Evolutionary conservation across 441 rosid species (phyloP).

Genomic region (Gossypium trilobum): DNA sequence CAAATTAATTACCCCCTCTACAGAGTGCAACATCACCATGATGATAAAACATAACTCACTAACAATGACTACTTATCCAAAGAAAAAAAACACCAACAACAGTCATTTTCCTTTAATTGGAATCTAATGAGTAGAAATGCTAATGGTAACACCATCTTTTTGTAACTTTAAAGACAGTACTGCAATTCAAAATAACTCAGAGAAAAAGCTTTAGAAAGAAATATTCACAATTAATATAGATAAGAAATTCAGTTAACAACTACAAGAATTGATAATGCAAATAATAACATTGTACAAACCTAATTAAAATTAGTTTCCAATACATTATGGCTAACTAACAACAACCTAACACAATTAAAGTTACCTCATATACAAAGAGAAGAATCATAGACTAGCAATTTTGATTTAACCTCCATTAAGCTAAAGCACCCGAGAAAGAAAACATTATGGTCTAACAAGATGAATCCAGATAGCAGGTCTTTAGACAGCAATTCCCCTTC

Average conservation of each 20-base stretch:
- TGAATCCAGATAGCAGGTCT: not conserved
- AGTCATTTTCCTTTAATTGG: not conserved
- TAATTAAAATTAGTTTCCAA: not conserved
- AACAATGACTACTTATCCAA: not conserved
- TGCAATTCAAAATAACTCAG: not conserved
- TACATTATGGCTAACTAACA: not conserved
- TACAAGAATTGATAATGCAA: not conserved
- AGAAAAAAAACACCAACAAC: not conserved
- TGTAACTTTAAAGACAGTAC: not conserved
- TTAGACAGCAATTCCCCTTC: not conserved
- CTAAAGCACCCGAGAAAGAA: not conserved
- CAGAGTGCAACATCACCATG: not conserved
- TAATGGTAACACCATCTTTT: not conserved
- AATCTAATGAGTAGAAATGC: not conserved
- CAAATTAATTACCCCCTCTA: not conserved
- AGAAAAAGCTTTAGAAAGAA: not conserved
- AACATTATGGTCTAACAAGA: not conserved
- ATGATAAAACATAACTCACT: not conserved
- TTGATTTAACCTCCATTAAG: not conserved
- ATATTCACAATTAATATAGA: not conserved
- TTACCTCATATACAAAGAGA: not conserved
- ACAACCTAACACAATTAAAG: not conserved
- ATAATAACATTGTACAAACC: not conserved
- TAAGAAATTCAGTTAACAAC: not conserved
- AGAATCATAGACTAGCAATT: not conserved